Percentiles rank a stretch among this genome's conserved stretches.
phyloP scores from a whole-genome alignment of 257 asterid genomes.

The Fraxinus excelsior region DNA sequence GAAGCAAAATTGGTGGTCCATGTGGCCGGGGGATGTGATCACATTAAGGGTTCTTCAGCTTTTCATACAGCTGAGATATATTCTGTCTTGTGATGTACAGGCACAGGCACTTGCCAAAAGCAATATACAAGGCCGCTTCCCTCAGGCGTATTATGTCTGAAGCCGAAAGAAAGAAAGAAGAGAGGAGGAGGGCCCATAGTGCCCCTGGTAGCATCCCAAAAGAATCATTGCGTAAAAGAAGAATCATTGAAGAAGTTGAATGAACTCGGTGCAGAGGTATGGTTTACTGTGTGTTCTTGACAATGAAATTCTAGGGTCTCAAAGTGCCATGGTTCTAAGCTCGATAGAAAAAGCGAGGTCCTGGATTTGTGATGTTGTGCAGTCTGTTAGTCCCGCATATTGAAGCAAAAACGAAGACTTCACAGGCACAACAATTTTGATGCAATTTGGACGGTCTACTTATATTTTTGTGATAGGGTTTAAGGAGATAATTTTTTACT shows the following conservation, averaged over 20 bases:
- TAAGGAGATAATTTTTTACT: background rate
- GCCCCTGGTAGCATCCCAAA: constrained; percentile 75
- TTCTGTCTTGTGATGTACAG: constrained; percentile 41
- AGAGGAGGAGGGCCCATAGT: constrained; percentile 87
- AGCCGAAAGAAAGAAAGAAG: constrained; percentile 68
- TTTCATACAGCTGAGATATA: background rate
- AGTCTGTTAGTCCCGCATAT: too few species aligned
- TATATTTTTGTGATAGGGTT: background rate
- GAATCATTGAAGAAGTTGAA: constrained; percentile 74
- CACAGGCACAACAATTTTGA: background rate
- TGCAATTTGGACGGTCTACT: background rate
- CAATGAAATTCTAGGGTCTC: background rate
- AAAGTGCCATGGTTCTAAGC: background rate
- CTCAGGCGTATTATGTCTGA: constrained; percentile 61
- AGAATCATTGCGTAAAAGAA: constrained; percentile 54
- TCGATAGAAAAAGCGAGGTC: background rate
- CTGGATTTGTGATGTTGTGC: background rate
- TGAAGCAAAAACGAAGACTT: too few species aligned
- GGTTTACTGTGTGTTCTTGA: background rate
- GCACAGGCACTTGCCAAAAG: constrained; percentile 86
- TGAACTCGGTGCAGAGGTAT: constrained; percentile 27
- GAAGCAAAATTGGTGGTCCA: too few species aligned
- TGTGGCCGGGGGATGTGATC: too few species aligned
- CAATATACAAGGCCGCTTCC: constrained; percentile 74
- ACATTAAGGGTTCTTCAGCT: too few species aligned